Conservation (phyloP, 1,284 basidiomycete genomes). For the Porogramme epimiltina region DNA sequence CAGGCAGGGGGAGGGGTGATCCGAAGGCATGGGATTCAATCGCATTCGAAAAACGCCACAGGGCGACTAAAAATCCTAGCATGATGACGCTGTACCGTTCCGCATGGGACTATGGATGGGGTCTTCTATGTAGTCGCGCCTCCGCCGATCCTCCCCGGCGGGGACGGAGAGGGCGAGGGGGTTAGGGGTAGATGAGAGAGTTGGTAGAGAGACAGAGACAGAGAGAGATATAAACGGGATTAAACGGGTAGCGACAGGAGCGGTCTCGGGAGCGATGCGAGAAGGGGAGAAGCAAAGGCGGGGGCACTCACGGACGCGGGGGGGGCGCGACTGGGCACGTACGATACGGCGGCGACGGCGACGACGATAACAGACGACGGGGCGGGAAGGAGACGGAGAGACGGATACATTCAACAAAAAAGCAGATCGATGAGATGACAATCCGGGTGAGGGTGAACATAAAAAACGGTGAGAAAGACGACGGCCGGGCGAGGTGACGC, state of each 20-base stretch:
- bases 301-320: conserved; percentile 1
- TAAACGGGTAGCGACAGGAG: conserved; percentile 6
- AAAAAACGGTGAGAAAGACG: conserved; percentile 3
- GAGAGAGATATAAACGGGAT: background rate
- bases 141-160: too few relatives aligned
- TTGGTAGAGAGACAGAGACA: background rate
- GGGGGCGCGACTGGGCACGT: conserved; percentile 8
- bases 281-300: background rate
- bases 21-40: too few relatives aligned
- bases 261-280: background rate
- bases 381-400: conserved; percentile 9
- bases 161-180: too few relatives aligned
- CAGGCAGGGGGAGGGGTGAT: too few relatives aligned
- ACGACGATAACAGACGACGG: background rate
- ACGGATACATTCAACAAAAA: conserved; percentile 19
- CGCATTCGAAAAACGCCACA: too few relatives aligned
- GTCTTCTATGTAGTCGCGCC: too few relatives aligned
- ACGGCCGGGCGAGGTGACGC: conserved; percentile 16
- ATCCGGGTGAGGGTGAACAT: conserved; percentile 10
- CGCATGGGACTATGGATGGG: too few relatives aligned
- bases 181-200: too few relatives aligned
- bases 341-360: conserved; percentile 2
- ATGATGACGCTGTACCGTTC: too few relatives aligned
- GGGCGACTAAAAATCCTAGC: too few relatives aligned
- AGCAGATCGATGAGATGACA: conserved; percentile 23